Percentiles rank a stretch among this genome's conserved stretches.
phyloP scores from a whole-genome alignment of 768 basidiomycete species.

The Mycena alexandri region DNA sequence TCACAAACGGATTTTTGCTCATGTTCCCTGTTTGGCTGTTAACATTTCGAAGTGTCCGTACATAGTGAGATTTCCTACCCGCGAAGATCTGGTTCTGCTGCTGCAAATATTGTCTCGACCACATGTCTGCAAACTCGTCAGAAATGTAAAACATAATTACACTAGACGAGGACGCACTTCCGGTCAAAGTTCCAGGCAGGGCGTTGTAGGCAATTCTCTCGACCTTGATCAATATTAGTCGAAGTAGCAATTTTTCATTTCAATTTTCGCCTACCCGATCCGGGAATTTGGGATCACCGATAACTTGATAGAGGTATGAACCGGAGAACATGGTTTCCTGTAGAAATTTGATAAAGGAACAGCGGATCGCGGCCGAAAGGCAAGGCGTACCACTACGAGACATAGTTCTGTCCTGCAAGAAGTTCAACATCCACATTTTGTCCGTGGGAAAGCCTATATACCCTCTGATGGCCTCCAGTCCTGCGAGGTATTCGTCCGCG shows the following conservation, averaged over 20 bases:
- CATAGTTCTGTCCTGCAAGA: constrained; percentile 63
- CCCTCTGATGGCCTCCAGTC: constrained; percentile 67
- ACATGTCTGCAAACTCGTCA: constrained; percentile 35
- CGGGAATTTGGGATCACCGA: constrained; percentile 64
- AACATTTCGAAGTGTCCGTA: no score
- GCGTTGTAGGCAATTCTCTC: constrained; percentile 67
- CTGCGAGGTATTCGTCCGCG: constrained; percentile 70
- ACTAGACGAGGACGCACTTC: constrained; percentile 46
- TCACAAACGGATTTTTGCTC: constrained; percentile 51
- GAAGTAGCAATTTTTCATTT: neutral
- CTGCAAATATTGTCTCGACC: constrained; percentile 59
- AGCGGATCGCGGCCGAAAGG: neutral
- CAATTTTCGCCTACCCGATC: constrained; percentile 61
- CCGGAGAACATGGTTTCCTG: constrained; percentile 75
- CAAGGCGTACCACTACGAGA: constrained; percentile 62
- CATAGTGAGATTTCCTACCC: no score
- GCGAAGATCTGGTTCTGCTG: constrained; percentile 59
- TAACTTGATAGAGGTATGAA: constrained; percentile 68
- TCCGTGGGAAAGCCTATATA: constrained; percentile 36
- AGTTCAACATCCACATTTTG: neutral
- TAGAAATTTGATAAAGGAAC: constrained; percentile 2
- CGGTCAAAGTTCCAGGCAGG: constrained; percentile 61
- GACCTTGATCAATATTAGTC: constrained; percentile 40
- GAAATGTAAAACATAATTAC: neutral
- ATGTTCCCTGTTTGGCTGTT: constrained; percentile 46